These are phyloP conservation scores for Prunus fruticosa DNA, from an alignment of 306 rosid genomes.

Conservation along the genomic window DNA sequence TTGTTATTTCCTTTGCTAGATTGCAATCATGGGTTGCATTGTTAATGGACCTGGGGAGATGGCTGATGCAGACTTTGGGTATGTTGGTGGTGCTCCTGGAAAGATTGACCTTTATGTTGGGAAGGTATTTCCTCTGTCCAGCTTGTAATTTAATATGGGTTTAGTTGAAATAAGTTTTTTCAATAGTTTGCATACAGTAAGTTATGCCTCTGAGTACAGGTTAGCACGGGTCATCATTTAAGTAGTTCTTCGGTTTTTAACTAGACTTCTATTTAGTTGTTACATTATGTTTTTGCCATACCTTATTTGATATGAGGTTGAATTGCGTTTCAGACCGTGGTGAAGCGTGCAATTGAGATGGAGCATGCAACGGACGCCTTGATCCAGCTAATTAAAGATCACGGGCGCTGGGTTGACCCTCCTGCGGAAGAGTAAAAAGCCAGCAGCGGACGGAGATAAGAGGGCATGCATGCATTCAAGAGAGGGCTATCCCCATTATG, in stretches of 20 bases:
- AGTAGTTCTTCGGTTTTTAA: background rate
- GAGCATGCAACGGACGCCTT: conserved; percentile 89
- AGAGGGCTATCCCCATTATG: background rate
- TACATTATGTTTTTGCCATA: background rate
- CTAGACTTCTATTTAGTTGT: background rate
- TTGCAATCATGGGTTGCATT: conserved; percentile 99
- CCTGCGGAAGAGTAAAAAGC: conserved; percentile 54
- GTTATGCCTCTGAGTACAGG: background rate
- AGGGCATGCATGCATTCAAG: background rate
- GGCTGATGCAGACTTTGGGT: conserved; percentile 99
- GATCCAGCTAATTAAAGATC: conserved; percentile 86
- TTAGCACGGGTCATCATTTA: background rate
- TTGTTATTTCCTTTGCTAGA: conserved; percentile 39
- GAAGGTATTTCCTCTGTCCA: conserved; percentile 53
- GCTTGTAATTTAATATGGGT: background rate
- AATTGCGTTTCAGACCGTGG: conserved; percentile 62
- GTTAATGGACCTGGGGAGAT: conserved; percentile 99
- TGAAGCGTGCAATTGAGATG: conserved; percentile 93
- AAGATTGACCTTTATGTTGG: conserved; percentile 98
- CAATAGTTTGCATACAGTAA: background rate
- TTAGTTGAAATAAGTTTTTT: background rate
- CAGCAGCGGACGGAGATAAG: background rate
- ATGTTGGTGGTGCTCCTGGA: conserved; percentile 97
- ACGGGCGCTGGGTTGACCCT: conserved; percentile 95
- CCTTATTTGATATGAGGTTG: conserved; percentile 20